phyloP scores from a whole-genome alignment of 371 early-diverging fungal species.

The Coemansia sp. region DNA sequence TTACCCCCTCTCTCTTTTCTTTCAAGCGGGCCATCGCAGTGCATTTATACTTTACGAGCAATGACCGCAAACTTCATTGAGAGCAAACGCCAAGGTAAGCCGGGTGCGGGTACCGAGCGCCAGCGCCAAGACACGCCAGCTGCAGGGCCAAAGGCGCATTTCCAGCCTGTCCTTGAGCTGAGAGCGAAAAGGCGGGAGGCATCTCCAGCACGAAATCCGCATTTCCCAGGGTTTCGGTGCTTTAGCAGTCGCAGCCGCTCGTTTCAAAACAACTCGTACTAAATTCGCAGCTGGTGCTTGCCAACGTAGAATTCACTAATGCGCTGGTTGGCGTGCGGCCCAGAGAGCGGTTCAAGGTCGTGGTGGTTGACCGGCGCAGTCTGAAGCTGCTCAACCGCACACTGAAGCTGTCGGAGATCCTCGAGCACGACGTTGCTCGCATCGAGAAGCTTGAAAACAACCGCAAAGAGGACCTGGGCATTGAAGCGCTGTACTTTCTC shows the following conservation, averaged over 20 bases:
- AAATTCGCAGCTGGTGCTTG: not conserved
- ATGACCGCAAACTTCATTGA: slow-evolving; percentile 30
- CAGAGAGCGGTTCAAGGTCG: slow-evolving; percentile 57
- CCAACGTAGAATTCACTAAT: slow-evolving; percentile 43
- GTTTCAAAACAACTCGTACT: not conserved
- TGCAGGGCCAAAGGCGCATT: slow-evolving; percentile 1
- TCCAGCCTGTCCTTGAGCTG: not conserved
- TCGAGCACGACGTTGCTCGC: slow-evolving; percentile 63
- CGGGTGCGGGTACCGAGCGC: no score
- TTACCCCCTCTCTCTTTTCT: not conserved
- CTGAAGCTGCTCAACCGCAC: slow-evolving; percentile 59
- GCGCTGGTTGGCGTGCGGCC: slow-evolving; percentile 50
- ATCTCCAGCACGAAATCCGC: not conserved
- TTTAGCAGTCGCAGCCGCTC: no score
- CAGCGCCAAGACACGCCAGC: slow-evolving; percentile 2
- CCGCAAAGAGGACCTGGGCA: slow-evolving; percentile 79
- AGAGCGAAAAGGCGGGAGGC: not conserved
- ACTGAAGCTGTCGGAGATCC: slow-evolving; percentile 64
- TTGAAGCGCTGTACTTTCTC: slow-evolving; percentile 92
- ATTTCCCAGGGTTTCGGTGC: slow-evolving; percentile 1
- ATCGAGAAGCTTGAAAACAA: slow-evolving; percentile 75
- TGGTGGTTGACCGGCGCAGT: slow-evolving; percentile 65
- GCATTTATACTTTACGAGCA: slow-evolving; percentile 9
- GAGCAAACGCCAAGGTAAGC: slow-evolving; percentile 44
- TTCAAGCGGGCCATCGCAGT: not conserved